phyloP scores from a whole-genome alignment of 1,284 basidiomycete genomes.

The Neonothopanus nambi region DNA sequence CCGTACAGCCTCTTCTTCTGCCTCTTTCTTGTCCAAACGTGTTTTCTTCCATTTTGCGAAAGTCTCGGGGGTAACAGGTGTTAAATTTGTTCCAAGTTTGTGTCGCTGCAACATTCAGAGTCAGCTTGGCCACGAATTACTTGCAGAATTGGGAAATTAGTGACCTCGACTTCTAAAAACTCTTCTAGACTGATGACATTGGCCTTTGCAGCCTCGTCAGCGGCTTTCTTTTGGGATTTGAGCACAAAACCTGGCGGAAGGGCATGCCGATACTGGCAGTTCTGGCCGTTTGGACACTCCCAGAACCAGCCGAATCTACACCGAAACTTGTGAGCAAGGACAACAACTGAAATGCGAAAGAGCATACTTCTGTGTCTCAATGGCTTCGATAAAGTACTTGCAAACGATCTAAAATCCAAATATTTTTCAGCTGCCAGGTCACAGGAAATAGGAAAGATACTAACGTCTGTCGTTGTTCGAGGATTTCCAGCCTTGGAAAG shows the following conservation, averaged over 20 bases:
- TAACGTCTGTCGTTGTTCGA: conserved; percentile 87
- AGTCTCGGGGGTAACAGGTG: conserved; percentile 92
- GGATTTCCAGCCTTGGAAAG: conserved; percentile 90
- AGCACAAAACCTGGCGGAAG: conserved; percentile 95
- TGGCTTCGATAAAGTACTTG: conserved; percentile 96
- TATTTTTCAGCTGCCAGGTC: too few relatives aligned
- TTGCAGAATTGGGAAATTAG: not conserved
- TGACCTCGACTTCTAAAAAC: conserved; percentile 94
- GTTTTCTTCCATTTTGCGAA: conserved; percentile 97
- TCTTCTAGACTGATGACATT: conserved; percentile 94
- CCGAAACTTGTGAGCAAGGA: not conserved
- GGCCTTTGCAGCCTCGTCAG: conserved; percentile 84
- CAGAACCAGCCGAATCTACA: conserved; percentile 89
- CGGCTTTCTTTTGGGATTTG: conserved; percentile 87
- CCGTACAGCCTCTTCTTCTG: conserved; percentile 77
- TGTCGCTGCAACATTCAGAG: conserved; percentile 68
- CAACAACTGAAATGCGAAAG: conserved; percentile 19
- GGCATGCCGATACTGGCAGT: conserved; percentile 94
- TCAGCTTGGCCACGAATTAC: not conserved
- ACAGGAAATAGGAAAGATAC: conserved; percentile 25
- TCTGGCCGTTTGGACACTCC: conserved; percentile 87
- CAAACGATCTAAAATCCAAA: conserved; percentile 78
- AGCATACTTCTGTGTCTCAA: conserved; percentile 85
- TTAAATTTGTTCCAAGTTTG: conserved; percentile 89
- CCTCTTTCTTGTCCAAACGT: conserved; percentile 88